phyloP scores from a whole-genome alignment of 805 yeast genomes.

The Brettanomyces anomalus region DNA sequence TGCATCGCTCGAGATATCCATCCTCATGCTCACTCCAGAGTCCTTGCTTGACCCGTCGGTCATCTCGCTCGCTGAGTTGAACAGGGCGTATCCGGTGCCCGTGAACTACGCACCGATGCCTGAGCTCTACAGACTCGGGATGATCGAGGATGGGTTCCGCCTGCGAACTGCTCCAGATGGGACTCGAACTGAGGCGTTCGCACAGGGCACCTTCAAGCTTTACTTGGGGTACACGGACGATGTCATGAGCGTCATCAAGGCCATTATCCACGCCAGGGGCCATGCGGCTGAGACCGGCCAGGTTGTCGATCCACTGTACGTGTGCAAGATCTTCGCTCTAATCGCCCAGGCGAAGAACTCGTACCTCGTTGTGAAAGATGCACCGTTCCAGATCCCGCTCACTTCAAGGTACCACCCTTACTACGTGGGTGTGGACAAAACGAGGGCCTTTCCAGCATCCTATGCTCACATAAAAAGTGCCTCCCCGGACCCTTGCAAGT shows the following conservation, averaged over 20 bases:
- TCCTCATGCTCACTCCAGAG: slow-evolving; percentile 48
- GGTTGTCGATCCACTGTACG: slow-evolving; percentile 8
- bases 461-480: slow-evolving; percentile 9
- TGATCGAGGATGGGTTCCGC: slow-evolving; percentile 17
- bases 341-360: slow-evolving; percentile 17
- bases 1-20: slow-evolving; percentile 43
- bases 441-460: slow-evolving; percentile 12
- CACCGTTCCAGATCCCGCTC: slow-evolving; percentile 17
- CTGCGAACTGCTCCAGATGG: slow-evolving; percentile 4
- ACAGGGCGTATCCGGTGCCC: slow-evolving; percentile 21
- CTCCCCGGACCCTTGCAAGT: slow-evolving; percentile 3
- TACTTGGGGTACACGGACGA: slow-evolving; percentile 23
- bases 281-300: background rate
- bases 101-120: slow-evolving; percentile 17
- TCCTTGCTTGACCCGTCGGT: background rate
- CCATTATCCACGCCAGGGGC: slow-evolving; percentile 12
- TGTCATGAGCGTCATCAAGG: slow-evolving; percentile 16
- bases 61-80: slow-evolving; percentile 34
- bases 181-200: background rate
- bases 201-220: slow-evolving; percentile 17
- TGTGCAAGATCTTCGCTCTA: slow-evolving; percentile 13
- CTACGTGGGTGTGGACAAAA: slow-evolving; percentile 19
- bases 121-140: slow-evolving; percentile 17
- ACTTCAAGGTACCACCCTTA: slow-evolving; percentile 21
- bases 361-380: slow-evolving; percentile 13